Conservation (phyloP, 352 stramenopile genomes). For the Bremia lactucae region DNA sequence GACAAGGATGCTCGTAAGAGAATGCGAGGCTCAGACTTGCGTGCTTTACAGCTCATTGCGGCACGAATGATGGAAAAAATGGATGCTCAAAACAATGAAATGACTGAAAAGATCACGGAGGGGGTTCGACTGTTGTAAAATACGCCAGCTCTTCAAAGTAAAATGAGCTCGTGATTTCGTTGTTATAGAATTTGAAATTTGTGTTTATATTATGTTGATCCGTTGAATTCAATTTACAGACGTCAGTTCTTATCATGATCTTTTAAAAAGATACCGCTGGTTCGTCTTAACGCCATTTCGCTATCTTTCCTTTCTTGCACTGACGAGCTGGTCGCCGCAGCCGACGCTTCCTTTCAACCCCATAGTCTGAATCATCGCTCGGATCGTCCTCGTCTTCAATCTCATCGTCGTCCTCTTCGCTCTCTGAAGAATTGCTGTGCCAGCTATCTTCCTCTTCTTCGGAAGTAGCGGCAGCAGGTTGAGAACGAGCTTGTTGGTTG, state of each 20-base stretch:
- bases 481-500: conserved; percentile 23
- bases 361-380: conserved; percentile 35
- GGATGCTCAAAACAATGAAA: conserved; percentile 34
- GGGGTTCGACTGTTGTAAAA: conserved; percentile 30
- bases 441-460: conserved; percentile 46
- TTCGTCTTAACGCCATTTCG: conserved; percentile 20
- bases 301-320: conserved; percentile 25
- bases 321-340: conserved; percentile 15
- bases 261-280: too few species aligned
- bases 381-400: conserved; percentile 45
- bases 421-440: conserved; percentile 34
- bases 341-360: conserved; percentile 19
- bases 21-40: conserved; percentile 53
- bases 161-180: too few species aligned
- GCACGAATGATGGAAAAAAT: conserved; percentile 65
- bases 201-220: too few species aligned
- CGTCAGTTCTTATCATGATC: too few species aligned
- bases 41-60: conserved; percentile 57
- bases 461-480: conserved; percentile 17
- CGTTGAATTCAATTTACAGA: too few species aligned
- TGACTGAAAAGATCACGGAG: conserved; percentile 17
- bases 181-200: conserved; percentile 22
- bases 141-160: too few species aligned
- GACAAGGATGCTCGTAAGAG: conserved; percentile 52
- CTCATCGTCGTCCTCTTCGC: conserved; percentile 52